Conservation (phyloP, 805 yeast species). For the Yarrowia osloensis region DNA sequence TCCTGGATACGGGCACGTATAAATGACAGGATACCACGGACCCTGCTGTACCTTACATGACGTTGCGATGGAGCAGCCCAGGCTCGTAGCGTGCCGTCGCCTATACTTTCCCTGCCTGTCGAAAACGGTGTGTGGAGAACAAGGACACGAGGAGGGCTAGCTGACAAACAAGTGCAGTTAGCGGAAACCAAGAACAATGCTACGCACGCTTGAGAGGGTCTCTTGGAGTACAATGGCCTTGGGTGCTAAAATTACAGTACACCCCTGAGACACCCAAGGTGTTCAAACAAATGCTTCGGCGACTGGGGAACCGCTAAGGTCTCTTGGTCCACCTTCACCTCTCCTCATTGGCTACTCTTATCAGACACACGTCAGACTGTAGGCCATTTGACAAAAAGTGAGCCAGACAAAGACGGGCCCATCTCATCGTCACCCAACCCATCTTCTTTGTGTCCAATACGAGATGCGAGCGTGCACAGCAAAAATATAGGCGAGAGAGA, state of each 20-base stretch:
- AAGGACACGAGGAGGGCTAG: neutral
- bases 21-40: neutral
- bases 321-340: too few species aligned
- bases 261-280: too few species aligned
- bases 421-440: slow-evolving; percentile 8
- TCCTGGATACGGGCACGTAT: neutral
- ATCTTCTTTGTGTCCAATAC: neutral
- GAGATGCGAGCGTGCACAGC: neutral
- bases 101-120: neutral
- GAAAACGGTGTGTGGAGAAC: neutral
- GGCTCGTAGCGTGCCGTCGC: neutral
- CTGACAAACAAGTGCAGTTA: too few species aligned
- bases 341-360: slow-evolving; percentile 14
- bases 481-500: neutral
- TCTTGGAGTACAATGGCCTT: too few species aligned
- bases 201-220: too few species aligned
- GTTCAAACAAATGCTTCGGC: too few species aligned
- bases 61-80: neutral
- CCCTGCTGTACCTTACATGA: slow-evolving; percentile 16
- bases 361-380: neutral
- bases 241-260: too few species aligned
- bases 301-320: too few species aligned
- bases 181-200: too few species aligned
- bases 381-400: neutral
- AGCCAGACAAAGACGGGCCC: neutral